Percentiles rank a stretch among this genome's conserved stretches.
Conservation (phyloP, 202 grass and related monocot genomes). For the Saccharum hybrid region DNA sequence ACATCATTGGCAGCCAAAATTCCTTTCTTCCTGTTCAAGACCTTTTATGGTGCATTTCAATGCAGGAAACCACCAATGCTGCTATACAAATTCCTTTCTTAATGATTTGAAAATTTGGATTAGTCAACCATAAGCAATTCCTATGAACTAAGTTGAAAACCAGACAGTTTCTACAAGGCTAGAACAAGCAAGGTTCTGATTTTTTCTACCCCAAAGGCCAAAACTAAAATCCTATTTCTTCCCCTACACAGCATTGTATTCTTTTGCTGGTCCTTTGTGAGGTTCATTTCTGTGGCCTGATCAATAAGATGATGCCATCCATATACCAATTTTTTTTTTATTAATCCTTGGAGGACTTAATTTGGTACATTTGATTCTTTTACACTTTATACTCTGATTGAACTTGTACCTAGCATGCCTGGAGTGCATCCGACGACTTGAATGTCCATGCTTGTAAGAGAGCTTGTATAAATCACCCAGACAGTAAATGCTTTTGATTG, state of each 20-base stretch:
- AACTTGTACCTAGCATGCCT: background rate
- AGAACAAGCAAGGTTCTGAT: background rate
- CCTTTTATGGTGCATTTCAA: background rate
- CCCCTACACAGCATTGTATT: background rate
- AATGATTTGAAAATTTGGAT: slow-evolving; percentile 1
- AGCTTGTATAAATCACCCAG: background rate
- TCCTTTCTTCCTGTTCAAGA: background rate
- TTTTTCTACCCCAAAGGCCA: background rate
- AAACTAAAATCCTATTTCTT: slow-evolving; percentile 25
- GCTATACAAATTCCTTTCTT: background rate
- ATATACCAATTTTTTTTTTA: background rate
- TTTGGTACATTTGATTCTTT: slow-evolving; percentile 8
- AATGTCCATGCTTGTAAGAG: slow-evolving; percentile 1
- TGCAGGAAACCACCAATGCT: background rate
- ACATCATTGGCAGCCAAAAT: slow-evolving; percentile 2
- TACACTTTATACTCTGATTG: slow-evolving; percentile 21
- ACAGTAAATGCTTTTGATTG: slow-evolving; percentile 24
- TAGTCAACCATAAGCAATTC: background rate
- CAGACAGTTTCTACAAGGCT: background rate
- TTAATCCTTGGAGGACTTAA: background rate
- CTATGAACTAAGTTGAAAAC: slow-evolving; percentile 5
- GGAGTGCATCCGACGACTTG: background rate
- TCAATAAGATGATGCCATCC: background rate
- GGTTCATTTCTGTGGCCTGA: slow-evolving; percentile 16
- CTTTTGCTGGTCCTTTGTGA: slow-evolving; percentile 1